A percentile compares a stretch with the other conserved stretches of the same genome.
These are phyloP conservation scores for Trichoderma parareesei DNA, from an alignment of 495 filamentous ascomycete species.

Conservation along the genomic window DNA sequence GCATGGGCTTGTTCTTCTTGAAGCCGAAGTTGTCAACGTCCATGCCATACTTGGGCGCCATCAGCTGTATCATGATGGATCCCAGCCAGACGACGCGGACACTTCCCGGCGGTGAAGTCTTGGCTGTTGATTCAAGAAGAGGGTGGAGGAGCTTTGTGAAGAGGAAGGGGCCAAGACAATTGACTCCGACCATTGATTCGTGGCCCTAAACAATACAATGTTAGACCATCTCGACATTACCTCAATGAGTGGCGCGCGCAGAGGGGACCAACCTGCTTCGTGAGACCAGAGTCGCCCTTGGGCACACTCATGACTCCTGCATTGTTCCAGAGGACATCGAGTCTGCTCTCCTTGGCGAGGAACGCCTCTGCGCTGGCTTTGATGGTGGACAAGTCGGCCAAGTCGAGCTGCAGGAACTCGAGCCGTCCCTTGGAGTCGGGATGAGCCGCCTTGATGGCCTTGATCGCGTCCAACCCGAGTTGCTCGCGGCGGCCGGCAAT, in stretches of 20 bases:
- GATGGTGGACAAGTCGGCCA: slow-evolving; percentile 18
- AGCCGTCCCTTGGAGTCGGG: slow-evolving; percentile 16
- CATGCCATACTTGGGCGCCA: slow-evolving; percentile 20
- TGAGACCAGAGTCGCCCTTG: neutral
- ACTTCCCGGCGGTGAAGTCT: slow-evolving; percentile 18
- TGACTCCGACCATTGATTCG: slow-evolving; percentile 30
- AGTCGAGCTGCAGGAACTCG: slow-evolving; percentile 21
- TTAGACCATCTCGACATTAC: slow-evolving; percentile 13
- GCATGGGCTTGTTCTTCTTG: slow-evolving; percentile 6
- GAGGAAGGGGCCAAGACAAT: slow-evolving; percentile 31
- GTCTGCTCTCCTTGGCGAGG: slow-evolving; percentile 15
- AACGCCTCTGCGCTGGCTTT: slow-evolving; percentile 16
- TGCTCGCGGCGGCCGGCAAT: slow-evolving; percentile 35
- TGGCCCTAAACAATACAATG: slow-evolving; percentile 25
- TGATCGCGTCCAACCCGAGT: slow-evolving; percentile 19
- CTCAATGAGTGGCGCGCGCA: neutral
- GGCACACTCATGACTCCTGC: slow-evolving; percentile 28
- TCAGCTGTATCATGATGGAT: slow-evolving; percentile 18
- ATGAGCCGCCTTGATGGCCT: slow-evolving; percentile 14
- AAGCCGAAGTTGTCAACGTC: slow-evolving; percentile 27
- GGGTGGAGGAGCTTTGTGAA: slow-evolving; percentile 38
- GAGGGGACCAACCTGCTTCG: neutral
- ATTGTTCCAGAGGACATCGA: slow-evolving; percentile 24
- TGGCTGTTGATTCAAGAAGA: slow-evolving; percentile 29
- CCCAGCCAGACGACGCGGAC: slow-evolving; percentile 39